Base-by-base conservation (phyloP, 495 filamentous ascomycete genomes). In the Opeltia flavorubescens region DNA sequence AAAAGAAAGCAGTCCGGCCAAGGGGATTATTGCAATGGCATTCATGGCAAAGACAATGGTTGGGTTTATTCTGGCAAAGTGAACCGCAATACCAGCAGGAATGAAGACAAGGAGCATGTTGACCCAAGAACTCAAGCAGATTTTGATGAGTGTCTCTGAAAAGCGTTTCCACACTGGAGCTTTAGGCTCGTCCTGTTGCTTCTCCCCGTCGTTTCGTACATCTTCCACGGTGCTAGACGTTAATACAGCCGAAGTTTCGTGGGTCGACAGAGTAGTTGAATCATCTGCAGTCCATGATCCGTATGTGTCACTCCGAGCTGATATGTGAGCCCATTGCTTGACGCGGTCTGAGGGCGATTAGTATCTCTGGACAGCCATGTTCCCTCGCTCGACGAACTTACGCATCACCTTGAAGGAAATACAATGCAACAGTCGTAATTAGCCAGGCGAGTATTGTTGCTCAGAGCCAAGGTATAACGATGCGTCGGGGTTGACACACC, bases 61-160 rank as follows among this genome's bases (percentile, higher is more conserved):
- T 5, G 72, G 64, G 45, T 58, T 63, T 46, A 74, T 53, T 50
- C 49, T 47, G 25, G 55, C 55, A 17, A 36, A 47, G 38, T 58
- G 33, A 31, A 78, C 68, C 47, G 69, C 73, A 53, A 94, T 89
- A 48, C 86, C 86, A 44, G 80, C 65, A 1, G 86, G 86, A 5
- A 91, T 83, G 59, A 87, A 88, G 21, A 89, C 62, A 53, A 91
- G 64, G 50, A 91, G 71, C 30, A 83, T 43, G 62, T 94, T 91
- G 64, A 91, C 64, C 73, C 79, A 84, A 68, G 36, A 40, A 12
- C 20, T 40, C 48, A 83, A 17, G 20, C 29, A 31, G 6, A 31
- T 31, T 13, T 31, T 31, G 6, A 6, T 31, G 6, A 31, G 29
- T 6, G 29, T 31, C 6, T 31, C 29, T 13, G 13, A 31, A 31